A percentile compares a stretch with the other conserved stretches of the same genome.
Conservation (phyloP, 306 rosid species). For the Hylodesmum podocarpum region DNA sequence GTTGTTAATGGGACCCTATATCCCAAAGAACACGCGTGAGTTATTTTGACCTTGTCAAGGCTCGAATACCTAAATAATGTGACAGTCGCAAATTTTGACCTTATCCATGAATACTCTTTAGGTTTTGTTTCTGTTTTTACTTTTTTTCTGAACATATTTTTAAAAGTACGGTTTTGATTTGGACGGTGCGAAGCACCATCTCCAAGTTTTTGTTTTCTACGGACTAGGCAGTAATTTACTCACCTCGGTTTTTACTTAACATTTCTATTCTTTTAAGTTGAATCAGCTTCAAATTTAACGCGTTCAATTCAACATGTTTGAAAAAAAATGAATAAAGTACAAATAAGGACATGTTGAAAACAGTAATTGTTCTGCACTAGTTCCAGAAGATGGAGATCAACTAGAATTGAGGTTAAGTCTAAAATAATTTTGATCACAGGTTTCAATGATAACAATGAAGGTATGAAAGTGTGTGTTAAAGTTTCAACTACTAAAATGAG, state of each 20-base stretch:
- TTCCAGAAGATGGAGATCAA: not conserved
- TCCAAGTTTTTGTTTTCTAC: not conserved
- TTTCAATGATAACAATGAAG: too few relatives aligned
- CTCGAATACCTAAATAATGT: constrained; percentile 24
- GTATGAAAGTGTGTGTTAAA: too few relatives aligned
- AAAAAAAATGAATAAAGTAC: not conserved
- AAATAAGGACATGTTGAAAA: not conserved
- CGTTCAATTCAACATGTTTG: not conserved
- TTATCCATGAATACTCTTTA: not conserved
- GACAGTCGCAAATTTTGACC: constrained; percentile 56
- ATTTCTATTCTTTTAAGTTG: not conserved
- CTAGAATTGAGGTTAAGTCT: not conserved
- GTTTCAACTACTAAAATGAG: too few relatives aligned
- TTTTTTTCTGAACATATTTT: not conserved
- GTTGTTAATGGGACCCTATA: constrained; percentile 9
- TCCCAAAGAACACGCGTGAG: not conserved
- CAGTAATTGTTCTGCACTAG: not conserved
- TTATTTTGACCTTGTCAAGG: constrained; percentile 13
- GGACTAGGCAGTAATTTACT: not conserved
- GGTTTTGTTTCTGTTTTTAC: not conserved
- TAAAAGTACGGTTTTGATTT: not conserved
- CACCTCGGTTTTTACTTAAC: not conserved
- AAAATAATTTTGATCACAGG: too few relatives aligned
- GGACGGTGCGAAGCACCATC: not conserved
- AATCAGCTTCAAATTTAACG: not conserved